Evolutionary conservation across 345 rosid species (phyloP), one percentile per base, ranked within the genome.

Genomic region (Gossypium raimondii): DNA sequence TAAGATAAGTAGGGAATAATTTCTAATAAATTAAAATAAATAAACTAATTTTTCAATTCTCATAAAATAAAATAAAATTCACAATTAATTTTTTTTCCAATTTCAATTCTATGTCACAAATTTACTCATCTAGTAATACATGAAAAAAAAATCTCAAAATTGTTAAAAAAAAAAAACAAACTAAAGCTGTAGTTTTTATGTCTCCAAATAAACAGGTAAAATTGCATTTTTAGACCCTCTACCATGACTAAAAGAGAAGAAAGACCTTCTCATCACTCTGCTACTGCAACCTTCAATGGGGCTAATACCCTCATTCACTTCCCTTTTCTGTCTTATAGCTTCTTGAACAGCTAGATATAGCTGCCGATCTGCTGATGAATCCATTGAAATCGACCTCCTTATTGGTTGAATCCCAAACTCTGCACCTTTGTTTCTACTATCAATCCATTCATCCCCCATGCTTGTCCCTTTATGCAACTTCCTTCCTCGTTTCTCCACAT

Each of bases 321-420:
- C 83, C 56, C 79, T 83, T 70, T 76, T 84, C 67, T 82, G 87
- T 64, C 79, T 84, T 73, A 88, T 75, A 11, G 80, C 84, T 58
- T 91, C 93, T 84, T 87, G 98, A 68, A 89, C 83, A 25, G 95
- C 87, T 47, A 85, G 53, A 69, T 81, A 85, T 2, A 91, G 78
- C 17, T 86, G 92, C 47, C 91, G 74, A 77, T 92, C 93, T 1
- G 84, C 85, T 0, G 94, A 90, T 0, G 97, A 92, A 74, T 94
- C 97, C 98, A 94, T 87, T 0, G 98, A 94, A 18, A 94, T 80
- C 7, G 98, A 94, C 77, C 98, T 87, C 65, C 97, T 81, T 2
- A 94, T 82, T 9, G 97, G 97, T 72, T 89, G 89, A 57, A 92
- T 75, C 72, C 80, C 86, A 34, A 90, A 91, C 16, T 80, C 87